These are phyloP conservation scores for Arthroderma uncinatum DNA, from an alignment of 2,329 filamentous ascomycete species.

Conservation along the genomic window DNA sequence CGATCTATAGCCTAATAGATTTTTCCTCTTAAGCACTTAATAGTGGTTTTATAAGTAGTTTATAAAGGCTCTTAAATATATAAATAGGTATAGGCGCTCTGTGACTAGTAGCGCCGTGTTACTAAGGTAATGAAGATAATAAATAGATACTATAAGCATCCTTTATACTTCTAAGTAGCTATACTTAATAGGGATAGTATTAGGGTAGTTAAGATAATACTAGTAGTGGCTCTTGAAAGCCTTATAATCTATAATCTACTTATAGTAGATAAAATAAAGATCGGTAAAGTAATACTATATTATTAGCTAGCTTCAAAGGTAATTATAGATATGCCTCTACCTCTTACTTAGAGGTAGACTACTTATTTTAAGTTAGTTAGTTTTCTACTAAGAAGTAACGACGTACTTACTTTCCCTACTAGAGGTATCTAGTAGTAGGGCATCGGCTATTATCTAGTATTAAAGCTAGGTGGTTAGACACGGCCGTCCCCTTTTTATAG, in stretches of 20 bases:
- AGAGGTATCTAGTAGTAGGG: not conserved
- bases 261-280: constrained; percentile 8
- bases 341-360: not conserved
- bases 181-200: constrained; percentile 7
- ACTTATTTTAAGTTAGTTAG: not conserved
- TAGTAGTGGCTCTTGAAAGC: constrained; percentile 5
- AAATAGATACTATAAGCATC: constrained; percentile 4
- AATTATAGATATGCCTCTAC: constrained; percentile 9
- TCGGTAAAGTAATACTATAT: constrained; percentile 2
- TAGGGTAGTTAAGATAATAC: constrained; percentile 7
- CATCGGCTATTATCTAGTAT: not conserved
- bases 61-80: too few relatives aligned
- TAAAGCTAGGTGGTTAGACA: constrained; percentile 7
- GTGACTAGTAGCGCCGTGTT: too few relatives aligned
- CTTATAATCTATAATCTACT: not conserved
- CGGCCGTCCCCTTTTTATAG: not conserved
- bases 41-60: too few relatives aligned
- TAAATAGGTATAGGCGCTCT: too few relatives aligned
- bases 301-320: not conserved
- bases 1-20: too few relatives aligned
- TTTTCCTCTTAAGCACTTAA: too few relatives aligned
- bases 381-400: not conserved
- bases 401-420: not conserved
- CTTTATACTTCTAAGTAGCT: constrained; percentile 4
- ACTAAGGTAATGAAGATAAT: not conserved